A percentile compares a stretch with the other conserved stretches of the same genome.
These are phyloP conservation scores for Verticillium isaacii DNA, from an alignment of 2,329 filamentous ascomycete genomes.

Conservation along the genomic window DNA sequence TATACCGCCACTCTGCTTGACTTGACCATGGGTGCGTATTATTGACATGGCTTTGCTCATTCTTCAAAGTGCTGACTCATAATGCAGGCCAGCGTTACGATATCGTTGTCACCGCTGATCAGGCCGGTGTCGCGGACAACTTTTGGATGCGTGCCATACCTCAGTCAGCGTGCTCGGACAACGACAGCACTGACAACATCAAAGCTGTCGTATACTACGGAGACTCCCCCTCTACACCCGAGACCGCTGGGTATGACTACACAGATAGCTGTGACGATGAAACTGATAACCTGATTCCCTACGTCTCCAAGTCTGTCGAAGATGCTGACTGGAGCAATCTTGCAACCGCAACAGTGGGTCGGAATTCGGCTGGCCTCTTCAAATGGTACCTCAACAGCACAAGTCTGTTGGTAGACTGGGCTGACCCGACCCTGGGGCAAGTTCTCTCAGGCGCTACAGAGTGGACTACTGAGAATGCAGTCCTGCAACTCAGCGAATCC, in stretches of 20 bases:
- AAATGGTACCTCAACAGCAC: conserved; percentile 40
- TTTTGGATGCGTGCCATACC: conserved; percentile 47
- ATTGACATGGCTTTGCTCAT: conserved; percentile 16
- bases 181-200: conserved; percentile 35
- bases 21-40: conserved; percentile 39
- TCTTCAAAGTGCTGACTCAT: conserved; percentile 10
- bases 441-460: conserved; percentile 13
- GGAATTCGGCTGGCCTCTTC: conserved; percentile 28
- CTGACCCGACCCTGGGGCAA: conserved; percentile 20
- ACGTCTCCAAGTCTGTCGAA: conserved; percentile 25
- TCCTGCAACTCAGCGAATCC: conserved; percentile 20
- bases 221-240: conserved; percentile 10
- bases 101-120: conserved; percentile 37
- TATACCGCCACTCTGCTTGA: conserved; percentile 46
- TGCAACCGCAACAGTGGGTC: conserved; percentile 19
- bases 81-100: conserved; percentile 35
- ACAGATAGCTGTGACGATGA: conserved; percentile 28
- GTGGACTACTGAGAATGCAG: conserved; percentile 18
- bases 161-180: conserved; percentile 33
- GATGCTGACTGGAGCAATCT: conserved; percentile 20
- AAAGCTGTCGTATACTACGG: conserved; percentile 43
- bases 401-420: conserved; percentile 24
- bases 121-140: conserved; percentile 22
- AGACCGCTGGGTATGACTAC: conserved; percentile 10
- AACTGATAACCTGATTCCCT: conserved; percentile 26